A percentile compares a stretch with the other conserved stretches of the same genome.
phyloP scores from a whole-genome alignment of 176 grass and related monocot species.

The Guadua angustifolia region DNA sequence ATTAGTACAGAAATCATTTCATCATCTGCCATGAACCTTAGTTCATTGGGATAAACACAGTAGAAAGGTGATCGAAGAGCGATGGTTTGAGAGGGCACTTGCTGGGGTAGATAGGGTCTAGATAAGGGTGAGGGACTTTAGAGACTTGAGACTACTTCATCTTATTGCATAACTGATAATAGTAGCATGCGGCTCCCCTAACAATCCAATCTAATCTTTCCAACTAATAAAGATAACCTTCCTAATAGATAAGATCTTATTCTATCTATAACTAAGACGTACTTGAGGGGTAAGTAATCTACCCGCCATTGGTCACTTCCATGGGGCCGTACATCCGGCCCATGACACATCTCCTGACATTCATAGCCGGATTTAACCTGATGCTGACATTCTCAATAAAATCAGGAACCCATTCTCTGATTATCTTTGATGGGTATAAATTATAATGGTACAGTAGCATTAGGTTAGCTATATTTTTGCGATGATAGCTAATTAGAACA shows the following conservation, averaged over 20 bases:
- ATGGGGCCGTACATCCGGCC: no score
- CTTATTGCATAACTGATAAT: not conserved
- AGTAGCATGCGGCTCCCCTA: not conserved
- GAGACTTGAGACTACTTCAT: no score
- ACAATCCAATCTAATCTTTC: not conserved
- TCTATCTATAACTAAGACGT: not conserved
- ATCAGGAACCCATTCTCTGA: not conserved
- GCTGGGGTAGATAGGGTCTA: no score
- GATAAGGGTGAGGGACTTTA: no score
- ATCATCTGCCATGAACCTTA: no score
- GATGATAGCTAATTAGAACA: not conserved
- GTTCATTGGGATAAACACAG: no score
- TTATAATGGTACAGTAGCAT: not conserved
- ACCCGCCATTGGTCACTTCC: no score
- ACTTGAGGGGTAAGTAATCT: no score
- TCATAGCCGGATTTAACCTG: not conserved
- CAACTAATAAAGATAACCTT: not conserved
- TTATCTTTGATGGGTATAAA: not conserved
- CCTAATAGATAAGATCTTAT: not conserved
- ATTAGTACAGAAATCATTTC: slow-evolving; percentile 15
- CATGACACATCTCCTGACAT: not conserved
- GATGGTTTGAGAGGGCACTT: no score
- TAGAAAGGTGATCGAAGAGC: no score
- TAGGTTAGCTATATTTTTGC: not conserved
- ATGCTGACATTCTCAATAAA: not conserved